Evolutionary conservation across 306 rosid genomes (phyloP), one percentile per base, ranked within the genome.

Genomic region (Morella rubra): DNA sequence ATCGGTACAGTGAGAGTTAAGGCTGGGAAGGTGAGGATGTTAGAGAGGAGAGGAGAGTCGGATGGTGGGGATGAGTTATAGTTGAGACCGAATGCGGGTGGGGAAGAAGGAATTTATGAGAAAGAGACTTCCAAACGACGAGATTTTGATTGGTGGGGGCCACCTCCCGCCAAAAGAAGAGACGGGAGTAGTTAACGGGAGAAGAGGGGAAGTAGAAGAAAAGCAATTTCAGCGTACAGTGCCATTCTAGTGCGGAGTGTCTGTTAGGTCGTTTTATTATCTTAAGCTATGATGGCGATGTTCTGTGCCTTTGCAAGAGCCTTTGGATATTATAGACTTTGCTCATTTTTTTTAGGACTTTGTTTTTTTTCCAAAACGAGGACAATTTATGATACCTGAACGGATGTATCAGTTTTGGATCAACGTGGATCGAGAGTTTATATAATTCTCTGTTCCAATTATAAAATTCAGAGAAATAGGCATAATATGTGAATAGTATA

Each of bases 131-230:
- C 47, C 46, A 73, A 69, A 74, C 7, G 85, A 72, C 51, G 84
- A 62, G 81, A 72, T 76, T 84, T 87, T 81, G 84, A 86, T 83
- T 78, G 71, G 87, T 77, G 84, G 89, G 96, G 81, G 69, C 89
- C 87, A 59, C 20, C 14, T 85, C 90, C 89, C 91, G 93, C 96
- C 90, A 89, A 79, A 86, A 82, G 50, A 41, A 82, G 45, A 44
- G 50, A 56, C 52, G 53, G 79, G 66, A 65, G 22, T 74, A 70
- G 80, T 46, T 68, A 85, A 77, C 75, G 58, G 77, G 60, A 79
- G 78, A 80, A 18, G 68, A 66, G 42, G 58, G 82, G 84, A 84
- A 90, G 93, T 90, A 79, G 87, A 91, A 93, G 93, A 94, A 86
- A 91, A 90, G 98, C 86, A 82, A 87, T 20, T 45, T 73, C 19